Base-by-base conservation (phyloP, 495 filamentous ascomycete genomes). In the Penicillium waksmanii region DNA sequence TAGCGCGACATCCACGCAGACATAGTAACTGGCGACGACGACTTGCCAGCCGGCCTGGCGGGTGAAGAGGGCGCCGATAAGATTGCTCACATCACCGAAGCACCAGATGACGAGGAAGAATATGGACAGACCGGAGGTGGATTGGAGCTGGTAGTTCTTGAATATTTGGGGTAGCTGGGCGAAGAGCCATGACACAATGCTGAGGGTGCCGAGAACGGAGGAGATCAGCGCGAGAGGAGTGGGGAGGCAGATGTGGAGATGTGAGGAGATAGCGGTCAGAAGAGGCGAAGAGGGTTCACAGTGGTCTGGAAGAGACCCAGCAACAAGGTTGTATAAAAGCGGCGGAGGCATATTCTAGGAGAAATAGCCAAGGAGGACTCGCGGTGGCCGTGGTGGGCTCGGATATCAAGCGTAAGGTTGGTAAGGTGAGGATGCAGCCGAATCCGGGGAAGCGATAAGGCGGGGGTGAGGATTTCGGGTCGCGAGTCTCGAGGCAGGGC, bases 101-200 rank as follows among this genome's bases (percentile, higher is more conserved):
- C 87, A 80, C 88, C 88, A 91, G 67, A 89, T 86, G 2, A 84
- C 73, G 40, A 91, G 71, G 65, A 91, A 91, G 57, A 84, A 88
- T 54, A 87, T 78, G 3, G 85, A 89, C 42, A 91, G 67, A 5
- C 88, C 88, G 6, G 87, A 85, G 0, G 87, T 89, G 3, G 87
- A 89, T 58, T 85, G 75, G 9, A 88, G 65, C 48, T 78, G 78
- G 62, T 84, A 85, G 67, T 91, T 91, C 76, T 89, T 89, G 72
- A 82, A 86, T 44, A 91, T 88, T 63, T 91, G 88, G 3, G 88
- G 88, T 18, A 91, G 73, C 69, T 91, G 89, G 27, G 89, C 88
- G 65, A 89, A 91, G n/a, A 91, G 77, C 88, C 88, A 91, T 51
- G 88, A 85, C 40, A 85, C 63, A 38, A 91, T 90, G 65, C 85